Conservation (phyloP, 1,284 basidiomycete species). For the Megacollybia platyphylla region DNA sequence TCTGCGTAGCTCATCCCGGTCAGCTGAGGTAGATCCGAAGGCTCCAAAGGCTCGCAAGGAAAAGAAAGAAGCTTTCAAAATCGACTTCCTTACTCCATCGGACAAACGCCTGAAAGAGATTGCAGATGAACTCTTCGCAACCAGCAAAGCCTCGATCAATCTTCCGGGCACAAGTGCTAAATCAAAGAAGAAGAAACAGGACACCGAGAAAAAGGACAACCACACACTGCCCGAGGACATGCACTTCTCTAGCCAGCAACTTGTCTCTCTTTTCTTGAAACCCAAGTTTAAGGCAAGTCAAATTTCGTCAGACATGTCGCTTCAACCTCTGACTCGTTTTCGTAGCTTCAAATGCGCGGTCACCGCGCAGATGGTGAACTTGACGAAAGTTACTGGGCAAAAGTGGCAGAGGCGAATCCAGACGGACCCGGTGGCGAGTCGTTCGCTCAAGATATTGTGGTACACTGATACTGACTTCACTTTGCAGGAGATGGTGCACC, state of each 20-base stretch:
- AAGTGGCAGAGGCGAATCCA: slow-evolving; percentile 74
- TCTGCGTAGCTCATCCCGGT: slow-evolving; percentile 1
- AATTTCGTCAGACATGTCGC: slow-evolving; percentile 2
- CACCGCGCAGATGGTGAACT: slow-evolving; percentile 70
- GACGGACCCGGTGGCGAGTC: slow-evolving; percentile 47
- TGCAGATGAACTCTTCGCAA: slow-evolving; percentile 73
- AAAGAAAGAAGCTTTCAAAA: slow-evolving; percentile 81
- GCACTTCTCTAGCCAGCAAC: slow-evolving; percentile 87
- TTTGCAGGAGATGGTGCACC: slow-evolving; percentile 36
- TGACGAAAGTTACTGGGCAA: slow-evolving; percentile 93
- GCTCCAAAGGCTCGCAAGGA: slow-evolving; percentile 44
- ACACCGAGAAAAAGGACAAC: slow-evolving; percentile 57
- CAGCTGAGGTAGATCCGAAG: slow-evolving; percentile 37
- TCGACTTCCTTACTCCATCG: slow-evolving; percentile 67
- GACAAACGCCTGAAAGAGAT: slow-evolving; percentile 56
- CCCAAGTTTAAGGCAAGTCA: slow-evolving; percentile 78
- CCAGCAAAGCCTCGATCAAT: slow-evolving; percentile 53
- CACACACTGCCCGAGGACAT: slow-evolving; percentile 91
- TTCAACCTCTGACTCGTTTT: slow-evolving; percentile 2
- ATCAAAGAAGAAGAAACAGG: slow-evolving; percentile 42
- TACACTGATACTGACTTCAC: not conserved
- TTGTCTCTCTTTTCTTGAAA: slow-evolving; percentile 90
- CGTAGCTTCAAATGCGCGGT: slow-evolving; percentile 72
- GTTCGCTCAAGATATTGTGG: slow-evolving; percentile 11
- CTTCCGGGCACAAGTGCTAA: slow-evolving; percentile 43